Evolutionary conservation across 129 eudicot species (phyloP).

Genomic region (Saussurea involucrata): DNA sequence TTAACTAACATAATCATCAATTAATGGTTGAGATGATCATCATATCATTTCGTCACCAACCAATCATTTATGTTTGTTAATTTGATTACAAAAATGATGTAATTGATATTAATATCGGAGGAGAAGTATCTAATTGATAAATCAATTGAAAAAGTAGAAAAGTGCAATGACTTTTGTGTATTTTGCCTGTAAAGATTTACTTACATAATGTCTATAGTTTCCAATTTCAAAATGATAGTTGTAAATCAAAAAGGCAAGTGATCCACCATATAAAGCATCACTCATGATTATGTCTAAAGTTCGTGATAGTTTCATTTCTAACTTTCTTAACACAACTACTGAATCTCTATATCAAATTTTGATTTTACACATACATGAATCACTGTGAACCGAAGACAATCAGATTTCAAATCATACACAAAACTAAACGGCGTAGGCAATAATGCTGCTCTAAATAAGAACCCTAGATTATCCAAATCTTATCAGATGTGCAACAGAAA

Average conservation of each 20-base stretch:
- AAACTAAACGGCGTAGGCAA: neutral
- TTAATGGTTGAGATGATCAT: neutral
- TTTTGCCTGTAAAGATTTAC: neutral
- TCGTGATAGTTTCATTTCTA: neutral
- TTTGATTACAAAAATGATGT: neutral
- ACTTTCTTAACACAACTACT: neutral
- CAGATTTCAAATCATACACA: neutral
- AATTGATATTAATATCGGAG: no score
- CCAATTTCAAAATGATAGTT: neutral
- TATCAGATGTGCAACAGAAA: neutral
- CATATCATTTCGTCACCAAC: neutral
- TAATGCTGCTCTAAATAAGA: neutral
- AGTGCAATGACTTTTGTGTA: neutral
- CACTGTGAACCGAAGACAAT: neutral
- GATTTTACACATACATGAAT: neutral
- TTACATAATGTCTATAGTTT: neutral
- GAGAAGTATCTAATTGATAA: neutral
- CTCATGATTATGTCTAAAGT: neutral
- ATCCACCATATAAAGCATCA: neutral
- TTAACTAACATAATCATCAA: neutral
- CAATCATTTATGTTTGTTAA: neutral
- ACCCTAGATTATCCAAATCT: constrained; percentile 7
- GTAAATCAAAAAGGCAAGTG: neutral
- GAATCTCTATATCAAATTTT: neutral
- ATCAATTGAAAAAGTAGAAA: neutral